These are phyloP conservation scores for Oryza meyeriana DNA, from an alignment of 176 grass and related monocot genomes.

Conservation along the genomic window DNA sequence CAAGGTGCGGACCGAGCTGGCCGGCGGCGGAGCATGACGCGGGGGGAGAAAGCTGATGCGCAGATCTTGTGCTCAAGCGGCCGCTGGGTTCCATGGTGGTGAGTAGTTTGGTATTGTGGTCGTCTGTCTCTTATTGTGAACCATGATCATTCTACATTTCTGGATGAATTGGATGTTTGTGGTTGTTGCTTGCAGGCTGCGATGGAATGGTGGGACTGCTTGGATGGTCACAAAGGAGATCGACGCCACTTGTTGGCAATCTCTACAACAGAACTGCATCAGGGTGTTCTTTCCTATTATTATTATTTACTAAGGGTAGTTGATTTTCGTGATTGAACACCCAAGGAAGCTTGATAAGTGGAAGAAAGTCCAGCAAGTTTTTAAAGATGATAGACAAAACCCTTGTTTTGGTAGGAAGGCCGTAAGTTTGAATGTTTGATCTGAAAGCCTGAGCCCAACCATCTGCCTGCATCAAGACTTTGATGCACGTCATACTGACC, in stretches of 20 bases:
- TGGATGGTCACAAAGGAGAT: background rate
- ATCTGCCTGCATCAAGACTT: conserved; percentile 30
- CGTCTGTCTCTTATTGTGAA: background rate
- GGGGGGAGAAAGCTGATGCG: background rate
- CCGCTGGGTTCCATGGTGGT: background rate
- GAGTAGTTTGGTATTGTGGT: background rate
- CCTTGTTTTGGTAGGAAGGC: background rate
- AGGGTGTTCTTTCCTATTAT: background rate
- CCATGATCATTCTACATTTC: background rate
- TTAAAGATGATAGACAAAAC: background rate
- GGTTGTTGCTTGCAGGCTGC: conserved; percentile 19
- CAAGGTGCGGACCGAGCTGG: no score
- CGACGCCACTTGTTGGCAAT: background rate
- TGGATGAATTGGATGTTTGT: background rate
- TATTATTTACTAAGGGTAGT: no score
- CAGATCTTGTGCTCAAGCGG: background rate
- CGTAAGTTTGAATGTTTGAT: background rate
- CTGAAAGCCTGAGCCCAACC: background rate
- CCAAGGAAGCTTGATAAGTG: no score
- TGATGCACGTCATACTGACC: conserved; percentile 45
- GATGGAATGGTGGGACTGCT: background rate
- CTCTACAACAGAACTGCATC: background rate
- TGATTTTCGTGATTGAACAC: no score
- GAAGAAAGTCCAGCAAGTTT: background rate
- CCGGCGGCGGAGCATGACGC: background rate